phyloP scores from a whole-genome alignment of 495 filamentous ascomycete genomes.

The Hypoxylon fragiforme region DNA sequence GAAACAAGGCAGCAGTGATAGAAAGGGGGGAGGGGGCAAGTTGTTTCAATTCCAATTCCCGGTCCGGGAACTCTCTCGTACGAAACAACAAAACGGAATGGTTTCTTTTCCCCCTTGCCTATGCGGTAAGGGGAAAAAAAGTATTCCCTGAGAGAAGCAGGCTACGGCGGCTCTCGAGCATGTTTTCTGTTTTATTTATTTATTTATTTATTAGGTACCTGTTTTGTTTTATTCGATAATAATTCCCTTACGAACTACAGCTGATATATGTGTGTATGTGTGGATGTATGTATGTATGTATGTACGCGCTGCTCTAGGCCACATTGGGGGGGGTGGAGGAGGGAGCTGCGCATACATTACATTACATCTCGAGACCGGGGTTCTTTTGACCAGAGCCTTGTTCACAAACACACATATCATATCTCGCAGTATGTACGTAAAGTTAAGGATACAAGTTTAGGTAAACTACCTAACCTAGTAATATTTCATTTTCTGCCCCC shows the following conservation, averaged over 20 bases:
- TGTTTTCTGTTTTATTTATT: background rate
- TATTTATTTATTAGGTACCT: no score
- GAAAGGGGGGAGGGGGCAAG: background rate
- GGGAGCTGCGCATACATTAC: no score
- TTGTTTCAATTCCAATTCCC: background rate
- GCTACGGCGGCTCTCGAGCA: conserved; percentile 14
- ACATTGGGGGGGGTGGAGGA: background rate
- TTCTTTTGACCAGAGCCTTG: background rate
- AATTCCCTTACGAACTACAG: background rate
- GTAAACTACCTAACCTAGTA: no score
- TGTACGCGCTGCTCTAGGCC: background rate
- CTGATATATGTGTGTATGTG: no score
- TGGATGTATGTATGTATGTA: no score
- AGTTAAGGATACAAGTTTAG: no score
- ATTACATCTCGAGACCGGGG: no score
- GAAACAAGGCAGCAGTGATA: no score
- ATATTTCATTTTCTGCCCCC: background rate
- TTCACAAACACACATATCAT: no score
- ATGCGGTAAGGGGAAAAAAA: background rate
- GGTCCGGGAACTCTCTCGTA: no score
- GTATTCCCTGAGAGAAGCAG: conserved; percentile 14
- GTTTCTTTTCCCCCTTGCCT: background rate
- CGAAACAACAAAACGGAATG: conserved; percentile 5
- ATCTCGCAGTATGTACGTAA: no score
- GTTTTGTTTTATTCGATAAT: no score